Evolutionary conservation across 805 yeast species (phyloP).

Genomic region (Candida methanosorbosa): DNA sequence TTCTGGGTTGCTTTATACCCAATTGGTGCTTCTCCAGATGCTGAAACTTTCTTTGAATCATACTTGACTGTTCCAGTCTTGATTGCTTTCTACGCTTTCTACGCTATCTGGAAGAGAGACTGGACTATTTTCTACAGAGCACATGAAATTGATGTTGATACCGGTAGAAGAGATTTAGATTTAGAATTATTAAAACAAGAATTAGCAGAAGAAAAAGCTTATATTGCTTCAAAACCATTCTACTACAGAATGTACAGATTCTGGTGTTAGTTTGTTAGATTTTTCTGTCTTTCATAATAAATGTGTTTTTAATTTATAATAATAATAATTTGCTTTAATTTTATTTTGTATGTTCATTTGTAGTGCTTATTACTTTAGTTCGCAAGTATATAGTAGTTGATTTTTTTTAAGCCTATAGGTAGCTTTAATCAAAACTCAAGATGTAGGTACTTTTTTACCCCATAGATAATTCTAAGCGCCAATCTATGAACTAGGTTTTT

Average conservation of each 20-base stretch:
- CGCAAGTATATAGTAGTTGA: no score
- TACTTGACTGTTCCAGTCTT: constrained; percentile 61
- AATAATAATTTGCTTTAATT: no score
- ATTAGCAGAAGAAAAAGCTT: constrained; percentile 47
- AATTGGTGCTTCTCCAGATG: constrained; percentile 40
- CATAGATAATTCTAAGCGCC: no score
- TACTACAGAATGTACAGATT: constrained; percentile 43
- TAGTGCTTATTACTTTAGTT: no score
- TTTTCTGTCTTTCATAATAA: not conserved
- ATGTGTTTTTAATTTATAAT: not conserved
- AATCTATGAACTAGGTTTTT: no score
- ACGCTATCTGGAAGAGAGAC: constrained; percentile 31
- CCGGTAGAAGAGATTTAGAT: constrained; percentile 57
- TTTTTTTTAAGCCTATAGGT: no score
- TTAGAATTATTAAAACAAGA: constrained; percentile 48
- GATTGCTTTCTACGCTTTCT: constrained; percentile 34
- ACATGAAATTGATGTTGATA: constrained; percentile 47
- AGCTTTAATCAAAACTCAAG: no score
- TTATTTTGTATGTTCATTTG: no score
- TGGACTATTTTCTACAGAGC: constrained; percentile 36
- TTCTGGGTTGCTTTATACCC: constrained; percentile 83
- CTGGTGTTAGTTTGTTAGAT: constrained; percentile 37
- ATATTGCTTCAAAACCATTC: constrained; percentile 34
- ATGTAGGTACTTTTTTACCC: no score
- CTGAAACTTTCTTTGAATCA: constrained; percentile 51